Evolutionary conservation across 2,329 filamentous ascomycete species (phyloP).

Genomic region (Lasiodiplodia theobromae): DNA sequence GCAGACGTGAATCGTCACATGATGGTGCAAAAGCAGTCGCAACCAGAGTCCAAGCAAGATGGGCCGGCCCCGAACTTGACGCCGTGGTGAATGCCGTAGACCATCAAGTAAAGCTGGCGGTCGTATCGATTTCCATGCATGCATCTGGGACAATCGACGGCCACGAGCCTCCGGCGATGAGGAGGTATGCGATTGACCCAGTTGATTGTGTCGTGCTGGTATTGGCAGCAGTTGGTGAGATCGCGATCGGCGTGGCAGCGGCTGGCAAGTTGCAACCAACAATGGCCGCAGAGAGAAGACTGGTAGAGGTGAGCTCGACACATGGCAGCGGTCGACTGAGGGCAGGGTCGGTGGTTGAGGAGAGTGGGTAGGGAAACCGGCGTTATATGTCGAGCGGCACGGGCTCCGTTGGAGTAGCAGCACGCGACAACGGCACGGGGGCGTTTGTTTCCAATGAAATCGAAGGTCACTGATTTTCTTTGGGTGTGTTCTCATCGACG

Average conservation of each 20-base stretch:
- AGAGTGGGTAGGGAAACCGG: background rate
- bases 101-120: background rate
- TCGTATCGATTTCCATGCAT: background rate
- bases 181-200: conserved; percentile 18
- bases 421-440: background rate
- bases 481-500: conserved; percentile 49
- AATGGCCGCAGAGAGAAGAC: conserved; percentile 55
- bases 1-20: conserved; percentile 3
- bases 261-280: conserved; percentile 56
- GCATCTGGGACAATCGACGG: conserved; percentile 12
- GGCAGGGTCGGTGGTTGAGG: background rate
- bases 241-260: conserved; percentile 52
- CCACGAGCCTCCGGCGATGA: background rate
- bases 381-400: background rate
- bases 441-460: background rate
- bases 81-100: conserved; percentile 4
- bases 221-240: conserved; percentile 51
- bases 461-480: background rate
- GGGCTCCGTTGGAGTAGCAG: background rate
- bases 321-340: conserved; percentile 45
- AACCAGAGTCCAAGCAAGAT: conserved; percentile 5
- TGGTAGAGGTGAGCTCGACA: conserved; percentile 55
- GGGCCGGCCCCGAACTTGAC: conserved; percentile 20
- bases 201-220: conserved; percentile 37
- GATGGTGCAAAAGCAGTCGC: conserved; percentile 9